Base-by-base conservation (phyloP, 2,329 filamentous ascomycete species). In the Fusarium piperis region DNA sequence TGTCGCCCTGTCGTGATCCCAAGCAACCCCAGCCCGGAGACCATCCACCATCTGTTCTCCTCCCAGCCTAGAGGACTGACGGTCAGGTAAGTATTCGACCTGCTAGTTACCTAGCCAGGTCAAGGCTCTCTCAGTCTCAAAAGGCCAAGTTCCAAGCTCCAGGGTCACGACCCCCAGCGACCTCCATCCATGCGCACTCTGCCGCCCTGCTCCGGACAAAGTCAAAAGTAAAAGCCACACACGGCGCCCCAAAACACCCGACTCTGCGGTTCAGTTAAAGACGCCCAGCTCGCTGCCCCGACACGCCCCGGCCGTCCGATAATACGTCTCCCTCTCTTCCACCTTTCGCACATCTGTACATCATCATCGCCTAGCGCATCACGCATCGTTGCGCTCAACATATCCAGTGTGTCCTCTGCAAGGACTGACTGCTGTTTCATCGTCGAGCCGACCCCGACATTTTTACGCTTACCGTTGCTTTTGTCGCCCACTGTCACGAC, bases 1-100 rank as follows among this genome's bases (percentile, higher is more conserved):
- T 62, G 60, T 73, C 58, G 68, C 64, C 74, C 74, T 76, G 74
- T 68, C 68, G 73, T 76, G 66, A 76, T 76, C 72, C 74, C 74
- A 74, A 69, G 71, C 61, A 75, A 65, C 70, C 72, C 72, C 73
- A 76, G 74, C 70, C 60, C 72, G n/a, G 67, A 76, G 70, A 68
- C 66, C 70, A 70, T 74, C 74, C 73, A 70, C 73, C 67, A 70
- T 72, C 65, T 74, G 65, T 59, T 74, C 65, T 58, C 51, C 53
- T 55, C 52, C 64, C 60, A 62, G 59, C 52, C 64, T 33, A 64
- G 61, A 66, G 36, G 63, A 73, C 63, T 69, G 70, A 72, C 58
- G 62, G 63, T 73, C 66, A 73, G 66, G 65, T 62, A 58, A 61
- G 65, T 28, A 36, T 39, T 57, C 15, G 52, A 65, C 46, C 20